Evolutionary conservation across 106 monocot genomes (phyloP), one percentile per base, ranked within the genome.

Genomic region (Iris macrosiphon): DNA sequence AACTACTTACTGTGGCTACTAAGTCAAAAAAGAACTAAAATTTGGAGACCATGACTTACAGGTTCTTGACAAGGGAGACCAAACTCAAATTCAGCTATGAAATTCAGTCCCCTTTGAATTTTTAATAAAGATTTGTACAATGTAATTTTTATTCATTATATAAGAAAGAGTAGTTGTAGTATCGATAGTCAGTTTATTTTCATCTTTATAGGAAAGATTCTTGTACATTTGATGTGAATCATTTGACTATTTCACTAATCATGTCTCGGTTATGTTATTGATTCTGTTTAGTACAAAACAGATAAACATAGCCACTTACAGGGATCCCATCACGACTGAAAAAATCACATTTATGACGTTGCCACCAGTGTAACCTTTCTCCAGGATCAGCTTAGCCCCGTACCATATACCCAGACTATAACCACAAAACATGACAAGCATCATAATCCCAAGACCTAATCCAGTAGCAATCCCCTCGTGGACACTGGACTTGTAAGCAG

Each of bases 381-480:
- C 40, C 43, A 84, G 25, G 37, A 84, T 79, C 51, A 84, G 43
- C 60, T 72, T 75, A 17, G 63, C 61, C 32, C 84, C 84, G 30
- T 84, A 84, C 84, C 84, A 84, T 60, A 84, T 68, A 28, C 84
- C 84, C 68, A 84, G 47, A 8, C 79, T 49, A 33, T 75, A 72
- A 6, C 67, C 79, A 21, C 63, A 68, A 48, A 75, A 72, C 57
- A 79, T 43, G 40, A 75, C 8, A 28, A 57, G 44, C 60, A 63
- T 39, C 12, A 75, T 70, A 0, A 49, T 41, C 13, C 86, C 91
- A 49, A 75, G 39, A 7, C 91, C 82, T 6, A 79, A 38, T 40
- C 91, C 86, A 6, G 73, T 11, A 16, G 62, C 75, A 8, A 86
- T 38, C n/a, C 91, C 91, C 60, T 86, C 80, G n/a, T 51, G 43